Conservation (phyloP, 75 land plant species). For the Chamaecyparis obtusa region DNA sequence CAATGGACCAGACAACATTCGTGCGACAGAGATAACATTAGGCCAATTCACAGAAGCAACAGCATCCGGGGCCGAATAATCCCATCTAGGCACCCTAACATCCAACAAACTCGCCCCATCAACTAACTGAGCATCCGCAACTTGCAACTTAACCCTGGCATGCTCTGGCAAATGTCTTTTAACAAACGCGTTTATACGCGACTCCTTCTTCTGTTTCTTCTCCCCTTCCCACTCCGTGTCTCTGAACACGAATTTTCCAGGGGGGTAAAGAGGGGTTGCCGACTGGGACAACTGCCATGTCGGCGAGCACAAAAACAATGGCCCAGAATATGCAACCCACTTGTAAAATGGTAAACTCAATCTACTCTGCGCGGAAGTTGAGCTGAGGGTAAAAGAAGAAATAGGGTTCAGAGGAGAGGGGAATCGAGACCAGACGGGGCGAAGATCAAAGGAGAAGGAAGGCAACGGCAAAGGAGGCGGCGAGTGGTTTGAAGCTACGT, state of each 20-base stretch:
- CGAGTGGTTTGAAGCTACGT: background rate
- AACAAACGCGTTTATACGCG: background rate
- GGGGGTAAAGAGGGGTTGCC: conserved; percentile 46
- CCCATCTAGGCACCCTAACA: background rate
- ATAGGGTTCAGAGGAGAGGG: conserved; percentile 2
- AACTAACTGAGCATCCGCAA: background rate
- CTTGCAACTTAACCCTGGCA: background rate
- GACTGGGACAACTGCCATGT: conserved; percentile 63
- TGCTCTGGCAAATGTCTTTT: conserved; percentile 13
- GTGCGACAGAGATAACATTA: conserved; percentile 72
- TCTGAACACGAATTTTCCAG: conserved; percentile 21
- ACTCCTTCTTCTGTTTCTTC: background rate
- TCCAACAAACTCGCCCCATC: background rate
- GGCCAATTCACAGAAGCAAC: conserved; percentile 73
- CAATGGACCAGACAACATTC: conserved; percentile 81
- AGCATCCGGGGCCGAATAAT: background rate
- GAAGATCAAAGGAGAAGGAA: conserved; percentile 4
- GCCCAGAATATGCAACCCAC: conserved; percentile 32
- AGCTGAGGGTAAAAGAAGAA: background rate
- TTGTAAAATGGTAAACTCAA: conserved; percentile 15
- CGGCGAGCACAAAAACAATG: conserved; percentile 53
- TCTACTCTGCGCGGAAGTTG: conserved; percentile 5
- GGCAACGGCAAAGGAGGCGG: background rate
- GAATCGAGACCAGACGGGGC: background rate
- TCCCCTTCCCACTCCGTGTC: background rate